Conservation (phyloP, 2,329 filamentous ascomycete genomes). For the Lecanicillium sp. region DNA sequence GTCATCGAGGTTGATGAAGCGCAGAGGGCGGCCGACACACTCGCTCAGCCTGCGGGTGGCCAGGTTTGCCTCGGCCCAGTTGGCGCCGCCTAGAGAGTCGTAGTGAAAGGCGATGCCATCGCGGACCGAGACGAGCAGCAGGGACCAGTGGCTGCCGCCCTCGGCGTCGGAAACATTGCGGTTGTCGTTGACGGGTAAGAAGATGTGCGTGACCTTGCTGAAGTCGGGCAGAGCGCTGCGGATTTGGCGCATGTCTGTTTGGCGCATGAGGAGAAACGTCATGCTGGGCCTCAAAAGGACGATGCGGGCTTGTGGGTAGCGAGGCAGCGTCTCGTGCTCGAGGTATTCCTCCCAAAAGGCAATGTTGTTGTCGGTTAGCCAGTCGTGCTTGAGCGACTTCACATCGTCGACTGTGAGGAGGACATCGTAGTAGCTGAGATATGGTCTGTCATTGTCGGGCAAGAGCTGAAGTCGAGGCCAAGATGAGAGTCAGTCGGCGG, state of each 20-base stretch:
- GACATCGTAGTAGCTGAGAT: conserved; percentile 34
- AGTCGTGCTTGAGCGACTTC: conserved; percentile 80
- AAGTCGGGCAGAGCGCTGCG: conserved; percentile 74
- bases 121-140: conserved; percentile 80
- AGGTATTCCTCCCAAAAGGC: conserved; percentile 98
- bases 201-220: conserved; percentile 75
- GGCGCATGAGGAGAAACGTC: conserved; percentile 84
- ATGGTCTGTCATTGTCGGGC: conserved; percentile 23
- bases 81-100: conserved; percentile 72
- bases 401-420: conserved; percentile 76
- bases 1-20: conserved; percentile 76
- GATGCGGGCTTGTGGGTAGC: conserved; percentile 77
- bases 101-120: conserved; percentile 96
- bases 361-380: conserved; percentile 96
- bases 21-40: conserved; percentile 57
- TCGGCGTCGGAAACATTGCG: conserved; percentile 69
- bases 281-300: conserved; percentile 86
- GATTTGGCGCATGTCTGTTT: conserved; percentile 45
- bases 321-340: conserved; percentile 76
- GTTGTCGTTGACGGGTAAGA: conserved; percentile 91
- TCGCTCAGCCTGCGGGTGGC: conserved; percentile 61
- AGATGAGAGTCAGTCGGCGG: conserved; percentile 1
- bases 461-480: conserved; percentile 34
- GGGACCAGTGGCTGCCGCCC: conserved; percentile 88
- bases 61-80: conserved; percentile 63